Evolutionary conservation across 805 yeast genomes (phyloP).

Genomic region (Ogataea pignaliae): DNA sequence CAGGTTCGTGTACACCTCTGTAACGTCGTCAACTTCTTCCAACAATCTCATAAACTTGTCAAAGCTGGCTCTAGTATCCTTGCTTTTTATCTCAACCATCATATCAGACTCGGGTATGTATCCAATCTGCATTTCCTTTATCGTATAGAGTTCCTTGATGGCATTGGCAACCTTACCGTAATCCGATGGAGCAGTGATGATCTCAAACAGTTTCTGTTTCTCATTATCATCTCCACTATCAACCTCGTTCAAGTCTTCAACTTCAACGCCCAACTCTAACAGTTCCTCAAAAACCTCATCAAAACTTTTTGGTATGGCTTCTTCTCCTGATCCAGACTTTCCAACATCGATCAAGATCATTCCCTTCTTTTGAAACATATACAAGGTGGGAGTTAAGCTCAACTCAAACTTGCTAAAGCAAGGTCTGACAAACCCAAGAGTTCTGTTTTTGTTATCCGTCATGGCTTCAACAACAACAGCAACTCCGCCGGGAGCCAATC

Average conservation of each 20-base stretch:
- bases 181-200: constrained; percentile 61
- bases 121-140: constrained; percentile 68
- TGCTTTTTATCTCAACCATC: constrained; percentile 48
- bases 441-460: constrained; percentile 84
- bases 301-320: constrained; percentile 21
- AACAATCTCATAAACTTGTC: constrained; percentile 55
- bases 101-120: constrained; percentile 62
- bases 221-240: constrained; percentile 22
- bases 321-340: background rate
- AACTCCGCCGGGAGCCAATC: constrained; percentile 89
- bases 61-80: constrained; percentile 46
- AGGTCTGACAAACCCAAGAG: constrained; percentile 70
- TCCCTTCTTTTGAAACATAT: constrained; percentile 76
- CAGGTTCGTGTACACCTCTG: constrained; percentile 71
- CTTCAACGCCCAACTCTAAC: constrained; percentile 74
- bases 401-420: constrained; percentile 64
- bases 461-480: constrained; percentile 80
- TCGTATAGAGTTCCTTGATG: constrained; percentile 51
- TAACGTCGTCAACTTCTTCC: constrained; percentile 81
- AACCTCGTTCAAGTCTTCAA: constrained; percentile 56
- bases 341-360: constrained; percentile 51
- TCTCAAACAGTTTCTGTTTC: constrained; percentile 32
- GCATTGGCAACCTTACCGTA: constrained; percentile 57
- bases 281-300: constrained; percentile 74
- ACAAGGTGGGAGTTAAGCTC: constrained; percentile 70